A percentile compares a stretch with the other conserved stretches of the same genome.
Evolutionary conservation across 495 filamentous ascomycete species (phyloP).

Genomic region (Melanomma pulvis-pyrius): DNA sequence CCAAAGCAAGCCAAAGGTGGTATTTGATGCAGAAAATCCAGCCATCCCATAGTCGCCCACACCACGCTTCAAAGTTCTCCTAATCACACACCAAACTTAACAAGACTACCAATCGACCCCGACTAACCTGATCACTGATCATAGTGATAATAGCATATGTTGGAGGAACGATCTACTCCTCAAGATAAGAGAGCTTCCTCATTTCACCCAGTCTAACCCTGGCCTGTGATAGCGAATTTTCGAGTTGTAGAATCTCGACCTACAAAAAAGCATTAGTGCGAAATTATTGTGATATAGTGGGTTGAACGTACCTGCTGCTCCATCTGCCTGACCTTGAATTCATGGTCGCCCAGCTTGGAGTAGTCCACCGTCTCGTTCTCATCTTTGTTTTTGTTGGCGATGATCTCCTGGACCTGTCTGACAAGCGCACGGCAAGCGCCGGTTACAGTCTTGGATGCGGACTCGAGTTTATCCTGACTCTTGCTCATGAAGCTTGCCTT

Average conservation of each 20-base stretch:
- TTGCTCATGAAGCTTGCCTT: slow-evolving; percentile 98
- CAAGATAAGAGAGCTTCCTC: slow-evolving; percentile 97
- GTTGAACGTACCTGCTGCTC: slow-evolving; percentile 86
- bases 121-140: not conserved
- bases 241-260: slow-evolving; percentile 97
- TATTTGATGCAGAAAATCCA: not conserved
- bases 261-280: slow-evolving; percentile 43
- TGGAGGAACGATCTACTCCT: slow-evolving; percentile 56
- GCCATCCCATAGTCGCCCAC: not conserved
- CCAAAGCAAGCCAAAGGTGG: not conserved
- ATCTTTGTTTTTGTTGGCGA: slow-evolving; percentile 77
- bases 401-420: slow-evolving; percentile 91
- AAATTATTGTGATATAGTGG: not conserved
- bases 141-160: not conserved
- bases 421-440: slow-evolving; percentile 84
- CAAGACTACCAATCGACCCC: not conserved
- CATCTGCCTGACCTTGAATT: slow-evolving; percentile 99
- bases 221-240: slow-evolving; percentile 81
- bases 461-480: slow-evolving; percentile 88
- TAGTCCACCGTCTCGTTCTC: slow-evolving; percentile 87
- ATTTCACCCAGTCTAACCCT: slow-evolving; percentile 90
- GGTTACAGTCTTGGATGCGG: slow-evolving; percentile 90
- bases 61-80: not conserved
- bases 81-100: not conserved
- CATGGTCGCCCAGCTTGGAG: slow-evolving; percentile 79